Base-by-base conservation (phyloP, 2,329 filamentous ascomycete genomes). In the Colletotrichum sp. region DNA sequence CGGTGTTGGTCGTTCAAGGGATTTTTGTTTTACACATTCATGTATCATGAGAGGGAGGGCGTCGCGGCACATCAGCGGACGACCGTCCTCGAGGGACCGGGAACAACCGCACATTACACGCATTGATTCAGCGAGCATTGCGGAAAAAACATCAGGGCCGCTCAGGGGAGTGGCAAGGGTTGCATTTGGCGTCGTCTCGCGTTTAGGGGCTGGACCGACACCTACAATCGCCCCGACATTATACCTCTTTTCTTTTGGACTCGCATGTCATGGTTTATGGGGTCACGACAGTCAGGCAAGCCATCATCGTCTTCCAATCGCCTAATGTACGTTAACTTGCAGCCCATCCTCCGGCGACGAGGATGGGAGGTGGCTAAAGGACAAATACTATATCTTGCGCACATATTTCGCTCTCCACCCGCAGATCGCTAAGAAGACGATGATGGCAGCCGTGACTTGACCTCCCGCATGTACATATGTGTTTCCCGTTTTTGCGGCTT, bases 281-380 rank as follows among this genome's bases (percentile, higher is more conserved):
- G 84, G 84, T 86, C 84, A 89, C 85, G 86, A 88, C 89, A 76
- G 74, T 74, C 74, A 91, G 90, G 90, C 91, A 91, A 90, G 90
- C 91, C 90, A 92, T 92, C 91, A 92, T 93, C 91, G 90, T 93
- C 91, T 92, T 93, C 91, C 88, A 89, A 87, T 84, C 80, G 81
- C 82, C 85, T 87, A 85, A 91, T 93, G 92, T 93, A 93, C 89
- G 91, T 93, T 93, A 93, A 92, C 87, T 84, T 82, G 72, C 85
- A 83, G 79, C 80, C 83, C 82, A 79, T 74, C 72, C 78, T 78
- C 77, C 75, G 77, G 79, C 77, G 32, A 39, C 78, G 79, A 79
- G 78, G 80, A 78, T 78, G 79, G 79, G 44, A 44, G 79, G 85
- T 84, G 84, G 84, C 63, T 73, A 62, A 68, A 85, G 84, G 85